Conservation (phyloP, 306 rosid species). For the Medicago ruthenica region DNA sequence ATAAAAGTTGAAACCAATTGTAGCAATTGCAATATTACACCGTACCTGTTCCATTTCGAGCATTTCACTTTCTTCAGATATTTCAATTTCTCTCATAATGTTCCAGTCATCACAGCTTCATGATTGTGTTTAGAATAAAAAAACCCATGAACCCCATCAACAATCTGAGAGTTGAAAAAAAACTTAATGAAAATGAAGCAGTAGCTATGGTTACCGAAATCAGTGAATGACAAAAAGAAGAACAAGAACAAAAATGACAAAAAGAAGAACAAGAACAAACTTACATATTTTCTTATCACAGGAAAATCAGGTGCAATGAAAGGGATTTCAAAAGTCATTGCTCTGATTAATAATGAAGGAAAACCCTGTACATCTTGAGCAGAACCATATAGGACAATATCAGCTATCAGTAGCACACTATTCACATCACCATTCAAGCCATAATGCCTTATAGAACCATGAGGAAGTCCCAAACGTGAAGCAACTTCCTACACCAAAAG, state of each 20-base stretch:
- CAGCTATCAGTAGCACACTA: too few species aligned
- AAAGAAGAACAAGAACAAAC: conserved; percentile 52
- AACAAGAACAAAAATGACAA: too few species aligned
- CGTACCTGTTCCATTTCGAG: conserved; percentile 89
- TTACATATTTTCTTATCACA: conserved; percentile 75
- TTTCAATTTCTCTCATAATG: conserved; percentile 71
- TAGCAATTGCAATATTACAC: conserved; percentile 40
- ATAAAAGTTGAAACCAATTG: too few species aligned
- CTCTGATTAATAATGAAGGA: conserved; percentile 84
- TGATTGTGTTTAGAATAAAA: conserved; percentile 76
- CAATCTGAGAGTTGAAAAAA: conserved; percentile 59
- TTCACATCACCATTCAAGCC: too few species aligned
- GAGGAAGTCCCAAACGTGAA: conserved; percentile 82
- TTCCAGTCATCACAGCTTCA: conserved; percentile 86
- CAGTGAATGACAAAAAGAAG: conserved; percentile 37
- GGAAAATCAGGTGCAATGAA: conserved; percentile 85
- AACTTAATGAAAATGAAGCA: conserved; percentile 37
- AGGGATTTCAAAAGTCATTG: conserved; percentile 90
- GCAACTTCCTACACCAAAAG: conserved; percentile 74
- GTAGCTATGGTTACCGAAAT: conserved; percentile 34
- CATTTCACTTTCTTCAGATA: conserved; percentile 75
- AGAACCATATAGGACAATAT: too few species aligned
- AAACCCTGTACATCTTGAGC: too few species aligned
- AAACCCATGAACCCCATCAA: conserved; percentile 77
- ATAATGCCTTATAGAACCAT: conserved; percentile 75